Evolutionary conservation across 495 filamentous ascomycete genomes (phyloP), one percentile per base, ranked within the genome.

Genomic region (Tuber magnatum): DNA sequence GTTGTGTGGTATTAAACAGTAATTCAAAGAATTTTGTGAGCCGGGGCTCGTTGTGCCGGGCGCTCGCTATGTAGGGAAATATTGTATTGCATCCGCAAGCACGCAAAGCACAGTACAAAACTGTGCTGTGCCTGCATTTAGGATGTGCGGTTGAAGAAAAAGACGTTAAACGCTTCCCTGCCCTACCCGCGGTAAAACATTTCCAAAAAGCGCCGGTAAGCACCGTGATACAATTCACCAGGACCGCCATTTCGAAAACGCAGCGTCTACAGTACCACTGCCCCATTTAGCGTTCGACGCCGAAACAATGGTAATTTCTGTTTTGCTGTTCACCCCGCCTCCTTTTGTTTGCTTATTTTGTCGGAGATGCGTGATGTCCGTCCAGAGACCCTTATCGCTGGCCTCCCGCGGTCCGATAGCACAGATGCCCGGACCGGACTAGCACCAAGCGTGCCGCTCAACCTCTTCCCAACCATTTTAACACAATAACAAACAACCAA

Each of bases 401-500:
- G n/a, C 51, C 24, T 61, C 3, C n/a, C 51, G 51, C 28, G 3
- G n/a, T 32, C 51, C n/a, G 51, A 61, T 61, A 28, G 12, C 51
- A 61, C 5, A 12, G 51, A 16, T 61, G 32, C 12, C 51, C n/a
- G 51, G 51, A 61, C 51, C n/a, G 51, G 51, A 32, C n/a, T 32
- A 61, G 51, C 51, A 32, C 28, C 14, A n/a, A 12, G n/a, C 51
- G n/a, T 3, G n/a, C 51, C 16, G 12, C 51, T 61, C n/a, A 28
- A 32, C 51, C 51, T 32, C 16, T 56, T 28, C 56, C 56, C 28
- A 35, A 20, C 32, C 3, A 7, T 18, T 65, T 32, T 7, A 35
- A 32, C n/a, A 65, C 56, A 65, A 65, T 1, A 65, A 65, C 56
- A 65, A 65, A 65, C 56, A 65, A 65, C 56, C 56, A 65, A 65